Evolutionary conservation across 2,329 filamentous ascomycete genomes (phyloP).

Genomic region (Didymellaceae sp.): DNA sequence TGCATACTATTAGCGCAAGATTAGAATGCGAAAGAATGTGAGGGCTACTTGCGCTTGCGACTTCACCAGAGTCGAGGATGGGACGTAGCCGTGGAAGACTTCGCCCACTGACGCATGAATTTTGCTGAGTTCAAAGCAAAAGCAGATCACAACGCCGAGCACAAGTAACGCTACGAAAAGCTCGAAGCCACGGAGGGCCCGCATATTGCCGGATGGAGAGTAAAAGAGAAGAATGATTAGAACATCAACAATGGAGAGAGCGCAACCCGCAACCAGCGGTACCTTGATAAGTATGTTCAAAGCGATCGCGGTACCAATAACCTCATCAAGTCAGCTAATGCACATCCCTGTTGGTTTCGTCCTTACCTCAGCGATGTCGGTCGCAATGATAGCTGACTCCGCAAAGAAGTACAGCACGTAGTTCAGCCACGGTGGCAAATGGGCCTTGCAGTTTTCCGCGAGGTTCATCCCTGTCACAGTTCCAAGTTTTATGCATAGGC

Average conservation of each 20-base stretch:
- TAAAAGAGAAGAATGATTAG: constrained; percentile 64
- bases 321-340: constrained; percentile 37
- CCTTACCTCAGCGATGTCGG: constrained; percentile 63
- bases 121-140: constrained; percentile 63
- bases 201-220: constrained; percentile 59
- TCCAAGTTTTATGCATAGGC: constrained; percentile 66
- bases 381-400: constrained; percentile 64
- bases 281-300: constrained; percentile 62
- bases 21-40: neutral
- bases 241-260: constrained; percentile 63
- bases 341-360: neutral
- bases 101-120: constrained; percentile 59
- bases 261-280: constrained; percentile 62
- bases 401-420: constrained; percentile 61
- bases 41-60: constrained; percentile 54
- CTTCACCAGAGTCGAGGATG: constrained; percentile 59
- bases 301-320: constrained; percentile 64
- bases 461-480: constrained; percentile 58
- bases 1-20: constrained; percentile 30
- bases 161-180: constrained; percentile 62
- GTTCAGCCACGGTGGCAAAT: constrained; percentile 62
- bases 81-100: constrained; percentile 62
- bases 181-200: constrained; percentile 60
- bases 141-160: constrained; percentile 63
- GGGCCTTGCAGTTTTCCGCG: constrained; percentile 56